Base-by-base conservation (phyloP, 805 yeast species). In the Lachancea kluyveri region DNA sequence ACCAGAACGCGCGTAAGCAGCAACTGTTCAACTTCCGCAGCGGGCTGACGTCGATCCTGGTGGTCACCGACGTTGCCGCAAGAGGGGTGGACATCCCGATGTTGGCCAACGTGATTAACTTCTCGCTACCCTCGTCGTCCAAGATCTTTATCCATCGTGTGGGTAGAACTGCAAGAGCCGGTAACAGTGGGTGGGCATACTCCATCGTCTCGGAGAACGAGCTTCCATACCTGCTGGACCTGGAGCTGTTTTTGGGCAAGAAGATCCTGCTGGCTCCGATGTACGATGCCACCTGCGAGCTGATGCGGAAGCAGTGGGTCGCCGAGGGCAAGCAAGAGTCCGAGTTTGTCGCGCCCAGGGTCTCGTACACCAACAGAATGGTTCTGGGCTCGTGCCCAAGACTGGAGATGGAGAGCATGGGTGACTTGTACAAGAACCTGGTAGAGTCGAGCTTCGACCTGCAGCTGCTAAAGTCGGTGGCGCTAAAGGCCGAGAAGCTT, bases 81-180 rank as follows among this genome's bases (percentile, higher is more conserved):
- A 76, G 94, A 68, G 94, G 94, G 39, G 68, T 92, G 40, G 99
- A 94, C 74, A 85, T 92, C 43, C 98, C 98, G 0, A 78, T 92
- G 35, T 71, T 92, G 52, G 95, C 97, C 5, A 88, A 94, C 52
- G 99, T 92, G 32, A 72, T 92, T 45, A 92, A 92, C 57, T 92
- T 74, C 46, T 92, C 59, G 77, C 95, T 1, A 67, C 92, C 39
- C 97, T 97, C 8, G 81, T 86, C 1, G 79, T 1, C 86, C 96
- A 4, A 92, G 94, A 59, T 82, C 90, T 37, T 92, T 59, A 74
- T 92, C 35, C 99, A 92, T 62, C 77, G 99, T 63, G 97, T 92
- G 28, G 99, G 99, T 59, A 79, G 99, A 71, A 92, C 96, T 20
- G 99, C 98, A 8, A 82, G 99, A 71, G 98, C 98, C 6, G 99